Percentiles rank a stretch among this genome's conserved stretches.
These are phyloP conservation scores for Ceratobasidium sp. DNA, from an alignment of 1,284 basidiomycete species.

Conservation along the genomic window DNA sequence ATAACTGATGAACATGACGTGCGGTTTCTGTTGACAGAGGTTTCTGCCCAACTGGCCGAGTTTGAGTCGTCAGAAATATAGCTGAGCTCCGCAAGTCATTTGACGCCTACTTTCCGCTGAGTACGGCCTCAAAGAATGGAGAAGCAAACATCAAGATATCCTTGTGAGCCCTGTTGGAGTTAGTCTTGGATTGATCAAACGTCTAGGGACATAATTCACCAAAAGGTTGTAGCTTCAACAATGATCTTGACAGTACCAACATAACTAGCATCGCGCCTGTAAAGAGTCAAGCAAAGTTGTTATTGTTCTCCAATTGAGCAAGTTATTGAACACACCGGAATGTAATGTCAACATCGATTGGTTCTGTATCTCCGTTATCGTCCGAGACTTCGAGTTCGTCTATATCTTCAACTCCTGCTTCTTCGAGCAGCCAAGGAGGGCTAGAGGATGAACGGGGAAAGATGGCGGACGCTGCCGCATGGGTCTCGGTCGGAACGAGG, in stretches of 20 bases:
- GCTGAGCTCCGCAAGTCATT: conserved; percentile 1
- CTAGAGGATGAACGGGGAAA: conserved; percentile 76
- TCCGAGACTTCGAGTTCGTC: conserved; percentile 50
- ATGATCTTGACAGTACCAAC: conserved; percentile 85
- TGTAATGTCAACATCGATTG: conserved; percentile 78
- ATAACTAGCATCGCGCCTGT: conserved; percentile 60
- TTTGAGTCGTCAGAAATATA: not conserved
- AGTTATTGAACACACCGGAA: conserved; percentile 62
- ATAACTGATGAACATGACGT: conserved; percentile 81
- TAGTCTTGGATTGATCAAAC: conserved; percentile 17
- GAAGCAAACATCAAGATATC: conserved; percentile 86
- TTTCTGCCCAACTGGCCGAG: conserved; percentile 51
- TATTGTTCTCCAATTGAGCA: not conserved
- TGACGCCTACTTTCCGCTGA: conserved; percentile 70
- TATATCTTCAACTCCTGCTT: conserved; percentile 71
- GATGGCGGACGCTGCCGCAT: conserved; percentile 82
- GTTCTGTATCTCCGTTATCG: conserved; percentile 45
- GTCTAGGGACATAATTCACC: conserved; percentile 61
- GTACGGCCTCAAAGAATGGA: conserved; percentile 85
- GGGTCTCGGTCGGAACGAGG: conserved; percentile 83
- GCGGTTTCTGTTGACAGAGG: conserved; percentile 61
- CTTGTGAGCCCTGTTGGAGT: conserved; percentile 74
- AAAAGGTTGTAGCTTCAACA: conserved; percentile 85
- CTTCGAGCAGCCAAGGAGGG: conserved; percentile 78
- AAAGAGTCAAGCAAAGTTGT: not conserved